A percentile compares a stretch with the other conserved stretches of the same genome.
phyloP scores from a whole-genome alignment of 257 asterid species.

The Schizonepeta tenuifolia region DNA sequence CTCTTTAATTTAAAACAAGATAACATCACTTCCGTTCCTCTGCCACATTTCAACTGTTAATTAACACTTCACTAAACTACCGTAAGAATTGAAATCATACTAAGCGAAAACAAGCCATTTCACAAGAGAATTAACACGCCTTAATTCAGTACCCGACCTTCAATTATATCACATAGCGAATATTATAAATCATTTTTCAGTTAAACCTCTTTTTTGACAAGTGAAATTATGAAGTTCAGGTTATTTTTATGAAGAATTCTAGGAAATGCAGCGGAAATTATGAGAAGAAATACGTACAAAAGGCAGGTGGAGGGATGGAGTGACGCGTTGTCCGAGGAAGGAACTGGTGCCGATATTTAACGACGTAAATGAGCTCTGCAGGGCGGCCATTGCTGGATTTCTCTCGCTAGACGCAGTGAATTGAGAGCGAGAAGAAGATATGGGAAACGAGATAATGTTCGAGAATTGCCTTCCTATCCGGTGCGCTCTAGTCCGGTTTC shows the following conservation, averaged over 20 bases:
- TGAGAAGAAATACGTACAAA: slow-evolving; percentile 42
- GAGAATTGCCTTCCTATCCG: slow-evolving; percentile 14
- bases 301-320: slow-evolving; percentile 56
- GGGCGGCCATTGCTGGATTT: slow-evolving; percentile 55
- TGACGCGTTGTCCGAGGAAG: slow-evolving; percentile 68
- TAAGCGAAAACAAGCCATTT: background rate
- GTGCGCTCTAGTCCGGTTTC: slow-evolving; percentile 35
- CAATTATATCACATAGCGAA: background rate
- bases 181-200: background rate
- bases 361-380: slow-evolving; percentile 71
- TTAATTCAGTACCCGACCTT: background rate
- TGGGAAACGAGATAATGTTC: slow-evolving; percentile 40
- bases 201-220: background rate
- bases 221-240: background rate
- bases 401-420: slow-evolving; percentile 23
- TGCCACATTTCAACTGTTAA: background rate
- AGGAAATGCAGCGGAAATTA: background rate
- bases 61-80: background rate
- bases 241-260: background rate
- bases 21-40: background rate
- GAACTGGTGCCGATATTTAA: slow-evolving; percentile 69
- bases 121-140: background rate
- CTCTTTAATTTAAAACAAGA: slow-evolving; percentile 1
- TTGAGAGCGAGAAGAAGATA: background rate
- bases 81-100: too few species aligned